Evolutionary conservation across 768 basidiomycete genomes (phyloP), one percentile per base, ranked within the genome.

Genomic region (Mycena capillaripes): DNA sequence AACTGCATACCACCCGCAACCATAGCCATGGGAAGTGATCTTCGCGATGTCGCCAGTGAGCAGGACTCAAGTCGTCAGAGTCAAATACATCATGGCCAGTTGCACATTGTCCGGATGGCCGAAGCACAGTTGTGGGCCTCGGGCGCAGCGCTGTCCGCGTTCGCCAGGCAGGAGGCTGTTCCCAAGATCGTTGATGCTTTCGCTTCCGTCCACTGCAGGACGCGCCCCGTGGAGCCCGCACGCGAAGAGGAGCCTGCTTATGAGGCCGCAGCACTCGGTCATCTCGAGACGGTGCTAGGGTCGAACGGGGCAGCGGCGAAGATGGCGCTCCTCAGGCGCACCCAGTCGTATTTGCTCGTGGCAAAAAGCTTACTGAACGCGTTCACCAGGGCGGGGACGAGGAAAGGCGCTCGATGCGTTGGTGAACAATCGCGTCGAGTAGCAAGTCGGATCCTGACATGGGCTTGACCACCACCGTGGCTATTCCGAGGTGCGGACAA

Each of bases 381-480:
- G 21, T 27, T 68, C 12, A 68, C 66, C 27, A 68, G 66, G 9
- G 56, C 27, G 7, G 66, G 66, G 8, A 38, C 66, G 27, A 68
- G 48, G 50, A 68, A 30, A 68, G 29, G 30, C 60, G 66, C 7
- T 14, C 17, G 14, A 68, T 60, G 6, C 58, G 58, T 23, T 42
- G 58, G 9, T 38, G 58, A n/a, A 44, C 40, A n/a, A 60, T 42
- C 2, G 21, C 25, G 2, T 66, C 42, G 30, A 66, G 65, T 27
- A 69, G 27, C 2, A 23, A 32, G n/a, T 55, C 36, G 52, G 61
- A 69, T 14, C 44, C 6, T 52, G 76, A 75, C 56, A 61, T 38
- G n/a, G 56, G 58, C 0, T 62, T 58, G 48, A 69, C 61, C 14
- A 29, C 38, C 3, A 69, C 67, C 9, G 8, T 69, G 12, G 59